Evolutionary conservation across 192 early-diverging fungal species (phyloP), one percentile per base, ranked within the genome.

Genomic region (Entomortierella parvispora): DNA sequence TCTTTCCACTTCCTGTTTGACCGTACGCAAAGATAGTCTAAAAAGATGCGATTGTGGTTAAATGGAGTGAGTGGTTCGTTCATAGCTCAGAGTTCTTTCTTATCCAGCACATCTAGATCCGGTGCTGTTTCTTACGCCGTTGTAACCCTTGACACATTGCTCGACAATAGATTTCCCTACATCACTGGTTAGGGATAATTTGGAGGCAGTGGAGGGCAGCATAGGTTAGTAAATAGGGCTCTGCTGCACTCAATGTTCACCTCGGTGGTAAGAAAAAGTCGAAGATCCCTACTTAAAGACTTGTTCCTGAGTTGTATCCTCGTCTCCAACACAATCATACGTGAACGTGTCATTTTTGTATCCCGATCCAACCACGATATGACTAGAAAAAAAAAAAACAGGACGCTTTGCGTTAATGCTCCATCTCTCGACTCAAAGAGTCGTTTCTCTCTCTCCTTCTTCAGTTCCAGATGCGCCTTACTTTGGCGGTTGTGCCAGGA

Each of bases 1-100:
- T 91, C 66, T 95, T 95, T 29, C 90, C 90, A 48, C 85, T 89
- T 52, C 89, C 89, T 3, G 90, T 91, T 79, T 92, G 90, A 9
- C 90, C 90, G 58, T 92, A 92, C 2, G 90, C 90, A 62, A 92
- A 89, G 23, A 92, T 89, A 2, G 90, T 92, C 74, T 77, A 44
- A n/a, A n/a, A 44, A 26, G 26, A 49, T 63, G 6, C 23, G 9
- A n/a, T n/a, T n/a, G n/a, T n/a, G n/a, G n/a, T n/a, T n/a, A n/a
- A n/a, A n/a, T n/a, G n/a, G n/a, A n/a, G n/a, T n/a, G n/a, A n/a
- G n/a, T n/a, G n/a, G n/a, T n/a, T n/a, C n/a, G n/a, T n/a, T n/a
- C n/a, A n/a, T n/a, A n/a, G n/a, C n/a, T n/a, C n/a, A n/a, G n/a
- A n/a, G n/a, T n/a, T n/a, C n/a, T n/a, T n/a, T n/a, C n/a, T n/a